Evolutionary conservation across 2,329 filamentous ascomycete species (phyloP).

Genomic region (Aspergillus calidoustus): DNA sequence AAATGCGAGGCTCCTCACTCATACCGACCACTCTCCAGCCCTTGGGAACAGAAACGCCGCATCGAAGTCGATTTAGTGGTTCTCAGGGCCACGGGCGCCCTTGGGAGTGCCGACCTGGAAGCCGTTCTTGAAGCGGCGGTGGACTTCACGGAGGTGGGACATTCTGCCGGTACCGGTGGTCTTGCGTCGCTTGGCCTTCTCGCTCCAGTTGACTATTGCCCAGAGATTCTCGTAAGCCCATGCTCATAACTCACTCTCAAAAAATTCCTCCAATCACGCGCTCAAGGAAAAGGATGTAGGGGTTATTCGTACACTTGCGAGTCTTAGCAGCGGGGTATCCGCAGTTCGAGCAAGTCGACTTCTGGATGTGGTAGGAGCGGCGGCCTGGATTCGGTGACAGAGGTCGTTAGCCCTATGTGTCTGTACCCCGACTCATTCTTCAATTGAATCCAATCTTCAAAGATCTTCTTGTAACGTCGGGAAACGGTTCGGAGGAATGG

Average conservation of each 20-base stretch:
- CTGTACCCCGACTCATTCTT: slow-evolving; percentile 12
- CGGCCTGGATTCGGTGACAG: slow-evolving; percentile 64
- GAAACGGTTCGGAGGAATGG: slow-evolving; percentile 23
- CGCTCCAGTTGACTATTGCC: slow-evolving; percentile 91
- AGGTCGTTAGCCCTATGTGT: slow-evolving; percentile 34
- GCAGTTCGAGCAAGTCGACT: slow-evolving; percentile 95
- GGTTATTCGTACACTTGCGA: slow-evolving; percentile 84
- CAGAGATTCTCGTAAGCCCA: slow-evolving; percentile 36
- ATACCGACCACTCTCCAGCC: slow-evolving; percentile 45
- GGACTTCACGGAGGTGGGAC: slow-evolving; percentile 90
- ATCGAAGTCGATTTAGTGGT: slow-evolving; percentile 45
- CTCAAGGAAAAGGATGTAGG: slow-evolving; percentile 12
- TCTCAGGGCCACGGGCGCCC: slow-evolving; percentile 71
- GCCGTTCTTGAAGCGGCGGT: slow-evolving; percentile 95
- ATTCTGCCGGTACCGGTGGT: slow-evolving; percentile 96
- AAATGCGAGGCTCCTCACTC: slow-evolving; percentile 43
- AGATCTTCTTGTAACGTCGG: slow-evolving; percentile 25
- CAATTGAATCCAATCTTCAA: slow-evolving; percentile 14
- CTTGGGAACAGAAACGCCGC: slow-evolving; percentile 45
- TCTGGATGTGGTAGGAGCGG: slow-evolving; percentile 98
- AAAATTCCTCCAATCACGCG: background rate
- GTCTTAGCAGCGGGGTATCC: slow-evolving; percentile 97
- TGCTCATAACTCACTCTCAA: background rate
- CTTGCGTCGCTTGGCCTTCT: slow-evolving; percentile 99
- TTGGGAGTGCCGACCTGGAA: slow-evolving; percentile 92